Base-by-base conservation (phyloP, 805 yeast species). In the Naumovozyma castellii region DNA sequence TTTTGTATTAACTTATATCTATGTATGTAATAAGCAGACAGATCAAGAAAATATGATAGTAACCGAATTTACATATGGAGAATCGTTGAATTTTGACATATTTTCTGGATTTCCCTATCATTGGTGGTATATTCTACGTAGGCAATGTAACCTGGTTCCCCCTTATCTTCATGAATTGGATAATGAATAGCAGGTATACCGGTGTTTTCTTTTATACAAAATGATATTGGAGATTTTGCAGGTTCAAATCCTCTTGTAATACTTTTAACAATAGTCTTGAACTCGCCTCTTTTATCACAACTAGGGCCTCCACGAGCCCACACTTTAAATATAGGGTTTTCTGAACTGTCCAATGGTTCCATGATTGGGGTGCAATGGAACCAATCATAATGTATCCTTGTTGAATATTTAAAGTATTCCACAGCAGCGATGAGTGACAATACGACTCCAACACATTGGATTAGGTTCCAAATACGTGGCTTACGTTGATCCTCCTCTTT, bases 211-310 rank as follows among this genome's bases (percentile, higher is more conserved):
- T 54, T 50, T 10, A 68, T 50, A 40, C 72, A 68, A 43, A 65
- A 65, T 4, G 65, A 48, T 2, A 59, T 49, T 15, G 52, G 51
- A 34, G 57, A 60, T 3, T 52, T 46, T 34, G 65, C 65, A 30
- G 69, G 67, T 38, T 67, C 70, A 42, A 57, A 66, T 22, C 54
- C 61, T 47, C 68, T 59, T 4, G 66, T 47, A 5, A 67, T 52
- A 43, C 62, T 59, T 47, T 68, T 67, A 8, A 65, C 53, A 19
- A 68, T 56, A 1, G 67, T 55, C 43, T 67, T 67, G 25, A 59
- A 49, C 39, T 67, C 67, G 9, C 70, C 72, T 47, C 72, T 61
- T 36, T 61, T 64, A 41, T 68, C 72, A 52, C 72, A 68, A 34
- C 66, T 57, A 29, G 68, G 65, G 1, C 72, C 71, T 33, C 72